Evolutionary conservation across 2,329 filamentous ascomycete species (phyloP), one percentile per base, ranked within the genome.

Genomic region (Chrysoporthe puriensis): DNA sequence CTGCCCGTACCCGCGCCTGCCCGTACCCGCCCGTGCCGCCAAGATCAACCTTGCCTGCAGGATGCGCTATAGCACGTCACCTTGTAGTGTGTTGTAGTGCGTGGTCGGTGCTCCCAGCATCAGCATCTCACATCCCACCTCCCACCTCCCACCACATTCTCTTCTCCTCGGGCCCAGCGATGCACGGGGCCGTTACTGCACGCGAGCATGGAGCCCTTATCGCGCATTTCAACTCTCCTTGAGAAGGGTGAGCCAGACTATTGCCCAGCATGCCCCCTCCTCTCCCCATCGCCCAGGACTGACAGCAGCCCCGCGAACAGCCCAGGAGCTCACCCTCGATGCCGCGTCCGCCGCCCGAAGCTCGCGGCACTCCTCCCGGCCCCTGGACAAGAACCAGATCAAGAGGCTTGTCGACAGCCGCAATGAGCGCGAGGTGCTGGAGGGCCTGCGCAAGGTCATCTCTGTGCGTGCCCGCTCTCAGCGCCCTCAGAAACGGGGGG

Each of bases 281-380:
- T 21, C 40, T 60, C 36, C 43, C 48, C 26, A 63, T 64, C 56
- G 34, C 62, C 43, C 66, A 66, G 64, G 57, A 68, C 63, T 62
- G 62, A 69, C 66, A 63, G 58, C 56, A 40, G 11, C n/a, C 69
- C 64, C 66, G 42, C 62, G 63, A 64, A 57, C 81, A 97, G 96
- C 96, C 77, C 91, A 96, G 80, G 96, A 98, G 81, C 90, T 99
- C 77, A 99, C 96, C 67, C 89, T 99, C 81, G 96, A 99, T 86
- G 96, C 96, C 73, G 95, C 96, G 74, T 93, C 94, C 79, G 93
- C 94, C 74, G 94, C 94, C 73, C 88, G 93, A 76, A 86, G 83
- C 77, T 84, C 85, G 69, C 84, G 88, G 69, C 84, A 85, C 73
- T 83, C 88, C 46, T 84, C 87, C 34, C 88, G 88, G 64, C 87